Evolutionary conservation across 345 rosid species (phyloP).

Genomic region (Acer negundo): DNA sequence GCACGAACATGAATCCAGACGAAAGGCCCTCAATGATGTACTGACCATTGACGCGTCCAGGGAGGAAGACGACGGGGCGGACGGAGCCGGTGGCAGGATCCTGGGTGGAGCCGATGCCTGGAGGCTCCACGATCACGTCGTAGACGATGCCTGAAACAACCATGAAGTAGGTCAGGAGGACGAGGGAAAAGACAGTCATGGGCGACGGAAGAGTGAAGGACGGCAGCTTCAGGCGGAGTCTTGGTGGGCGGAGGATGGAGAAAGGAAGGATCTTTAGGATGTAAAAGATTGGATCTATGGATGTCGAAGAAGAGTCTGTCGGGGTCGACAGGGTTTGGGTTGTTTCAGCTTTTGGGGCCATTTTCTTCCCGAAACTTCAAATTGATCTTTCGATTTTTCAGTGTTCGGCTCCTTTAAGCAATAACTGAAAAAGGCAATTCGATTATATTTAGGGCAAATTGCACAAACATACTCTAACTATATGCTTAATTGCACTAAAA

Average conservation of each 20-base stretch:
- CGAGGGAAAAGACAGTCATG: slow-evolving; percentile 77
- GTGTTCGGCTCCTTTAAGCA: too few species aligned
- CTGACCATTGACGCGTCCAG: slow-evolving; percentile 94
- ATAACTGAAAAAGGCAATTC: too few species aligned
- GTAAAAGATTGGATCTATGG: slow-evolving; percentile 78
- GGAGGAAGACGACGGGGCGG: slow-evolving; percentile 86
- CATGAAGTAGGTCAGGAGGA: slow-evolving; percentile 95
- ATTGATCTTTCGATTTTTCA: too few species aligned
- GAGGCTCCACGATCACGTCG: slow-evolving; percentile 95
- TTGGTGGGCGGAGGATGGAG: slow-evolving; percentile 77
- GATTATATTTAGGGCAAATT: too few species aligned
- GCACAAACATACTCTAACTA: too few species aligned
- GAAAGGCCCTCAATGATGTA: slow-evolving; percentile 98
- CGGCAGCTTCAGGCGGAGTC: slow-evolving; percentile 91
- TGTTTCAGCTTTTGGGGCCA: slow-evolving; percentile 34
- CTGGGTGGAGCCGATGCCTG: slow-evolving; percentile 94
- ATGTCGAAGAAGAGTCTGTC: slow-evolving; percentile 22
- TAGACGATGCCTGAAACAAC: slow-evolving; percentile 91
- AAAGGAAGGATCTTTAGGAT: slow-evolving; percentile 57
- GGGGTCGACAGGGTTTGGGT: slow-evolving; percentile 8
- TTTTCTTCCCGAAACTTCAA: not conserved
- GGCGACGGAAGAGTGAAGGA: slow-evolving; percentile 82
- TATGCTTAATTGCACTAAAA: too few species aligned
- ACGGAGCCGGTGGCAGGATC: slow-evolving; percentile 85
- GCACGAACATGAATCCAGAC: slow-evolving; percentile 92